These are phyloP conservation scores for Solanum hybrid DNA, from an alignment of 305 asterid genomes.

Conservation along the genomic window DNA sequence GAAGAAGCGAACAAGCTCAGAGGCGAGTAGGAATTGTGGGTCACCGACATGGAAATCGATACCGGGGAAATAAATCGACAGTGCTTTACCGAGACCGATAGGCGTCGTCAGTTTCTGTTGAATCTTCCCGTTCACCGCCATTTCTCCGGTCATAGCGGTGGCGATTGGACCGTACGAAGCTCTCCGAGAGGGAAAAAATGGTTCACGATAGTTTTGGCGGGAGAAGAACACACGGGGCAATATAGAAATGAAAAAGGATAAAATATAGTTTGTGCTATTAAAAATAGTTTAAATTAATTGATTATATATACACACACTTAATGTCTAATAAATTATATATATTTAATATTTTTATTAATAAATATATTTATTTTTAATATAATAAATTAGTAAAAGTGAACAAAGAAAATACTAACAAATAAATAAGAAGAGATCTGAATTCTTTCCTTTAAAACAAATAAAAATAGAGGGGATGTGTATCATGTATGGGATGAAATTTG, in stretches of 20 bases:
- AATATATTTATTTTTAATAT: no score
- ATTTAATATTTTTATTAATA: no score
- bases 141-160: slow-evolving; percentile 38
- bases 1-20: slow-evolving; percentile 57
- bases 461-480: no score
- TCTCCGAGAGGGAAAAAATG: not conserved
- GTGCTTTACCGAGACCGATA: slow-evolving; percentile 31
- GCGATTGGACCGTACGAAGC: not conserved
- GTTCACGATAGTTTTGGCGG: slow-evolving; percentile 39
- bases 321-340: no score
- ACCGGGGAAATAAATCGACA: slow-evolving; percentile 52
- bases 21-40: slow-evolving; percentile 44
- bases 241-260: not conserved
- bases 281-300: not conserved
- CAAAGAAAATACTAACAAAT: no score
- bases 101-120: slow-evolving; percentile 15
- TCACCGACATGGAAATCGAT: slow-evolving; percentile 33
- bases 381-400: no score
- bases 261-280: no score
- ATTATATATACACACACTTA: no score
- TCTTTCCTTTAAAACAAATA: no score
- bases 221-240: not conserved
- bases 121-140: slow-evolving; percentile 12
- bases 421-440: no score
- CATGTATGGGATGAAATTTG: no score